These are phyloP conservation scores for Quercus alba DNA, from an alignment of 306 rosid genomes.

Conservation along the genomic window DNA sequence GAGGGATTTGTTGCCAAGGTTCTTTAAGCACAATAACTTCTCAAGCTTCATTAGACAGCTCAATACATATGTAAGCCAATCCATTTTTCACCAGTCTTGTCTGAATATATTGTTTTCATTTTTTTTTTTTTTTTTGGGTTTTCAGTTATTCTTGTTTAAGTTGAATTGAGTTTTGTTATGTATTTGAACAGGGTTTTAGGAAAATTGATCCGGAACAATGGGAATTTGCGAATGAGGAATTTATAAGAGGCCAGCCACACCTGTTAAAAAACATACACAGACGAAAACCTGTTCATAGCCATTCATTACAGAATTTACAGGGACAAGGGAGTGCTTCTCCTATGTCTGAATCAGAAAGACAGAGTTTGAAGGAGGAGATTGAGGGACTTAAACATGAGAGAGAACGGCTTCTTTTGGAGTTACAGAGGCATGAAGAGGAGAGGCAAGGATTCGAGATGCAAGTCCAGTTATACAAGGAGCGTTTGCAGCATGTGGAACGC, in stretches of 20 bases:
- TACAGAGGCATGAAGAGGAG: conserved; percentile 48
- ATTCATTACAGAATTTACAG: conserved; percentile 60
- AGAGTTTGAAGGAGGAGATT: conserved; percentile 46
- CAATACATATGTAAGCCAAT: conserved; percentile 78
- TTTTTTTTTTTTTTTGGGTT: conserved; percentile 3
- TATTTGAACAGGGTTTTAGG: conserved; percentile 66
- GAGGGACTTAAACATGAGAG: conserved; percentile 55
- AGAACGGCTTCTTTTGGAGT: conserved; percentile 44
- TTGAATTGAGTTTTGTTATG: conserved; percentile 8
- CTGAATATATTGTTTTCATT: neutral
- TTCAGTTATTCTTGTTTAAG: neutral
- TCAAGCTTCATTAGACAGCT: conserved; percentile 93
- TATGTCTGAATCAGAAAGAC: conserved; percentile 51
- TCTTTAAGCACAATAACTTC: conserved; percentile 87
- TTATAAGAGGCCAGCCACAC: conserved; percentile 70
- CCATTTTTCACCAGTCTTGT: conserved; percentile 9
- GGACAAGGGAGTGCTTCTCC: conserved; percentile 45
- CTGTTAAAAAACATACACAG: conserved; percentile 76
- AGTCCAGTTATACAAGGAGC: conserved; percentile 34
- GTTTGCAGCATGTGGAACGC: conserved; percentile 44
- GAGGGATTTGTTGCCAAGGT: conserved; percentile 60
- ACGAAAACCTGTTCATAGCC: conserved; percentile 87
- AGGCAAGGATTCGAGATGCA: conserved; percentile 35
- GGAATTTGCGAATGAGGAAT: conserved; percentile 84
- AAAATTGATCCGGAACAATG: conserved; percentile 81